Evolutionary conservation across 176 grass and related monocot genomes (phyloP).

Genomic region (Cenchrus fungigraminus): DNA sequence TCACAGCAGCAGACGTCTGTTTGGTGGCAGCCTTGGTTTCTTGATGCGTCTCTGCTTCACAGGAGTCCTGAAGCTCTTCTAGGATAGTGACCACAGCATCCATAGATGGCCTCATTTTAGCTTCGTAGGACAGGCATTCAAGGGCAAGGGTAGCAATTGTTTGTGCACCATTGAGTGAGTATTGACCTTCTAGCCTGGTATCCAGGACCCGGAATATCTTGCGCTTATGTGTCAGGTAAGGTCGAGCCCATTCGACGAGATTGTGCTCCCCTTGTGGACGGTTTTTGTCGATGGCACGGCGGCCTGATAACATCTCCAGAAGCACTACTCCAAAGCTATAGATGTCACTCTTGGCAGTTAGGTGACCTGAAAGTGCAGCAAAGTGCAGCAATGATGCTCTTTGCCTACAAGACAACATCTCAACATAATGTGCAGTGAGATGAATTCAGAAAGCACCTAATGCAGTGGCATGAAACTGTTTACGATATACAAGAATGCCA

Average conservation of each 20-base stretch:
- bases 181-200: slow-evolving; percentile 70
- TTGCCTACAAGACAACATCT: neutral
- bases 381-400: neutral
- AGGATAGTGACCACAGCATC: slow-evolving; percentile 54
- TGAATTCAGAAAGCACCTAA: slow-evolving; percentile 10
- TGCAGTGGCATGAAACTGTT: neutral
- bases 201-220: slow-evolving; percentile 85
- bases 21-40: slow-evolving; percentile 35
- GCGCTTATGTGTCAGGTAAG: slow-evolving; percentile 77
- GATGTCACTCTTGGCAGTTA: slow-evolving; percentile 72
- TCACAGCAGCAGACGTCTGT: slow-evolving; percentile 14
- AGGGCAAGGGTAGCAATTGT: slow-evolving; percentile 62
- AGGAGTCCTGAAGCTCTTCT: slow-evolving; percentile 48
- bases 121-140: slow-evolving; percentile 60
- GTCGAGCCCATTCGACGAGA: slow-evolving; percentile 80
- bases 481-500: neutral
- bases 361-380: slow-evolving; percentile 54
- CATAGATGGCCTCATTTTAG: slow-evolving; percentile 73
- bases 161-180: slow-evolving; percentile 55
- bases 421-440: neutral
- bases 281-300: slow-evolving; percentile 80
- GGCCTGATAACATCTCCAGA: slow-evolving; percentile 75
- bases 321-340: slow-evolving; percentile 90
- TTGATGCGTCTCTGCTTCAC: slow-evolving; percentile 41
- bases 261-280: slow-evolving; percentile 73